phyloP scores from a whole-genome alignment of 352 stramenopile species.

The Phytophthora hibernalis region DNA sequence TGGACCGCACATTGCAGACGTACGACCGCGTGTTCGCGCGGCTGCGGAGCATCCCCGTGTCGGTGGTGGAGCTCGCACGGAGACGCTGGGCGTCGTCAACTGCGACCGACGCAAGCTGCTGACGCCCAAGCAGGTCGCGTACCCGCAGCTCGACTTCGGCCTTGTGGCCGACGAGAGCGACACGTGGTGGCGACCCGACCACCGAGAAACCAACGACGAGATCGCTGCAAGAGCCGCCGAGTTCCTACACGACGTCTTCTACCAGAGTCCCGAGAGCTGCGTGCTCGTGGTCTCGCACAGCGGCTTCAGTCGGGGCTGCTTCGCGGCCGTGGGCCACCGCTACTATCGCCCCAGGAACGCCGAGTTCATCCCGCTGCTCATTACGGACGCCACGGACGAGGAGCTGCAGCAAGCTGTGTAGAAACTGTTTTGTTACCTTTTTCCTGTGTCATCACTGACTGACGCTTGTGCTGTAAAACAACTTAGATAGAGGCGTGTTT shows the following conservation, averaged over 20 bases:
- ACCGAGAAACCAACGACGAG: conserved; percentile 68
- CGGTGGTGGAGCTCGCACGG: conserved; percentile 57
- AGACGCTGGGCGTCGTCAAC: conserved; percentile 73
- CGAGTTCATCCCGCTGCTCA: conserved; percentile 70
- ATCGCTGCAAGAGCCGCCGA: conserved; percentile 56
- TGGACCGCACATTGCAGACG: conserved; percentile 74
- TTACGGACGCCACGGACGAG: conserved; percentile 45
- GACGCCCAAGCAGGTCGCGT: conserved; percentile 44
- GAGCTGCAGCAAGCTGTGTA: conserved; percentile 27
- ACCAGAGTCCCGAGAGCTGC: conserved; percentile 40
- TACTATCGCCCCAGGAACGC: conserved; percentile 75
- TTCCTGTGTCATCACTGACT: conserved; percentile 15
- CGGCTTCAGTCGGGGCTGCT: conserved; percentile 71
- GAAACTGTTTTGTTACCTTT: conserved; percentile 5
- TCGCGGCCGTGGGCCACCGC: conserved; percentile 59
- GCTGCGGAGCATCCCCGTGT: conserved; percentile 46
- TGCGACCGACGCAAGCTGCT: conserved; percentile 64
- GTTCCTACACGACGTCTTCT: conserved; percentile 62
- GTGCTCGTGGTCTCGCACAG: conserved; percentile 72
- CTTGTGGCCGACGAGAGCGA: conserved; percentile 55
- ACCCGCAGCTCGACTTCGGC: conserved; percentile 62
- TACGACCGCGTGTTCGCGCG: conserved; percentile 51
- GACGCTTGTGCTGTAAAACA: conserved; percentile 31
- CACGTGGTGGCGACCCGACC: conserved; percentile 58
- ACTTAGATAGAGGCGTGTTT: conserved; percentile 28